These are phyloP conservation scores for Pythium biforme DNA, from an alignment of 352 stramenopile genomes.

Conservation along the genomic window DNA sequence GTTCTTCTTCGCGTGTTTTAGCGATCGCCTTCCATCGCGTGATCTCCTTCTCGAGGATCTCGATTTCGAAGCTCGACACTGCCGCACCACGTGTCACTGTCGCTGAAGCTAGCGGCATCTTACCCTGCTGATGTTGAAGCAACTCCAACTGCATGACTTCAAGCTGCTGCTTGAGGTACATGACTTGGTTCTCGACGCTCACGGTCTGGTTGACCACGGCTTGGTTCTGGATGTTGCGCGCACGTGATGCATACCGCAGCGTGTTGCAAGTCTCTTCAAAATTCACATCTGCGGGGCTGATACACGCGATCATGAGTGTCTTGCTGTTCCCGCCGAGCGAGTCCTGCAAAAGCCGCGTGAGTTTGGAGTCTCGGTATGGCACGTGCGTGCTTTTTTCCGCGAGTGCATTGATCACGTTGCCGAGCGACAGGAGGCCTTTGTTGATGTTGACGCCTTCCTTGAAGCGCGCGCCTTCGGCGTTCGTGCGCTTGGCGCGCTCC, in stretches of 20 bases:
- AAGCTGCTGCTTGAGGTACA: constrained; percentile 64
- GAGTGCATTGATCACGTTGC: constrained; percentile 95
- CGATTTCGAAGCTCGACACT: constrained; percentile 20
- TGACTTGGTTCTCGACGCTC: constrained; percentile 81
- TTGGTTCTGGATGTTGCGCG: constrained; percentile 98
- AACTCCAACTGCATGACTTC: constrained; percentile 65
- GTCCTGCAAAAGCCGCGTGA: constrained; percentile 89
- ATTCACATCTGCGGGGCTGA: constrained; percentile 80
- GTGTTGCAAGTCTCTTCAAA: constrained; percentile 96
- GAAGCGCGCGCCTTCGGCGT: constrained; percentile 79
- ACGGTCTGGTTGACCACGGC: constrained; percentile 96
- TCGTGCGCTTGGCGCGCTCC: constrained; percentile 90
- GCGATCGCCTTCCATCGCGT: constrained; percentile 35
- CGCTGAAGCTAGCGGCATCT: neutral
- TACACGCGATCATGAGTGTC: constrained; percentile 88
- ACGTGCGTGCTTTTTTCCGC: constrained; percentile 73
- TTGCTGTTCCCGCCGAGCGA: constrained; percentile 90
- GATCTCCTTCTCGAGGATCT: constrained; percentile 30
- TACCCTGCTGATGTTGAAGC: constrained; percentile 38
- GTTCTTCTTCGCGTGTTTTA: constrained; percentile 36
- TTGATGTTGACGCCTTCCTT: constrained; percentile 96
- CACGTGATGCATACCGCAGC: constrained; percentile 92
- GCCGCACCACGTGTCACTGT: neutral
- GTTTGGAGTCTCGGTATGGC: constrained; percentile 90
- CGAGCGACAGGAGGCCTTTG: constrained; percentile 91